phyloP scores from a whole-genome alignment of 2,329 filamentous ascomycete species.

The Amauroascus verrucosus region DNA sequence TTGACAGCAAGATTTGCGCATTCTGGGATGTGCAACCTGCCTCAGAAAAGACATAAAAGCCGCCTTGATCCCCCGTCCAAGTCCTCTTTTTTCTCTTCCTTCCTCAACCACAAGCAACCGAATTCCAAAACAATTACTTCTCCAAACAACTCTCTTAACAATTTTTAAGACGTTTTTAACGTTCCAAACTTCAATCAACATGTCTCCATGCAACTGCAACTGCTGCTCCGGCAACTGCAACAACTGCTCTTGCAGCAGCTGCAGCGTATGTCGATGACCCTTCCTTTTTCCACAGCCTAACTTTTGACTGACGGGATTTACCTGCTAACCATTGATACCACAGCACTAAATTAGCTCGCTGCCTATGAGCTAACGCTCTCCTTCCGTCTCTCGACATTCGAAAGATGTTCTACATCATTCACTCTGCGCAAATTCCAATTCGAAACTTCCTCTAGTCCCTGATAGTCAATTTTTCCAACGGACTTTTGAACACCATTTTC shows the following conservation, averaged over 20 bases:
- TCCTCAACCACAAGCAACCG: slow-evolving; percentile 9
- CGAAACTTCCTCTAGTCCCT: background rate
- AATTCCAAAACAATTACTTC: slow-evolving; percentile 6
- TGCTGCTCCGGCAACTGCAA: slow-evolving; percentile 34
- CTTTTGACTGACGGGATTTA: background rate
- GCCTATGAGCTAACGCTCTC: slow-evolving; percentile 2
- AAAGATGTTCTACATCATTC: slow-evolving; percentile 3
- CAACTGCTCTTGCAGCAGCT: slow-evolving; percentile 31
- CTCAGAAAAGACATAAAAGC: slow-evolving; percentile 11
- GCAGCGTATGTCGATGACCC: slow-evolving; percentile 25
- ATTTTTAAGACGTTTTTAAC: slow-evolving; percentile 14
- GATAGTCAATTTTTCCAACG: background rate
- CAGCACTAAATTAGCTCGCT: slow-evolving; percentile 15
- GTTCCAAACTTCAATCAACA: slow-evolving; percentile 22
- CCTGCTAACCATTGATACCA: background rate
- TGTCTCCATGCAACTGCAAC: slow-evolving; percentile 35
- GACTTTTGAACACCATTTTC: background rate
- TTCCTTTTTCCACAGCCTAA: background rate
- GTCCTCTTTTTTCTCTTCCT: slow-evolving; percentile 7
- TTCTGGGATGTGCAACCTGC: background rate
- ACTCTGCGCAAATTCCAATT: slow-evolving; percentile 7
- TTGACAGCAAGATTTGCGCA: background rate
- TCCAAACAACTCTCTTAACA: slow-evolving; percentile 16
- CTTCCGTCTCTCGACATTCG: slow-evolving; percentile 6
- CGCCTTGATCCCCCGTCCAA: slow-evolving; percentile 2